phyloP scores from a whole-genome alignment of 2,329 filamentous ascomycete species.

The Paracamarosporium sp. region DNA sequence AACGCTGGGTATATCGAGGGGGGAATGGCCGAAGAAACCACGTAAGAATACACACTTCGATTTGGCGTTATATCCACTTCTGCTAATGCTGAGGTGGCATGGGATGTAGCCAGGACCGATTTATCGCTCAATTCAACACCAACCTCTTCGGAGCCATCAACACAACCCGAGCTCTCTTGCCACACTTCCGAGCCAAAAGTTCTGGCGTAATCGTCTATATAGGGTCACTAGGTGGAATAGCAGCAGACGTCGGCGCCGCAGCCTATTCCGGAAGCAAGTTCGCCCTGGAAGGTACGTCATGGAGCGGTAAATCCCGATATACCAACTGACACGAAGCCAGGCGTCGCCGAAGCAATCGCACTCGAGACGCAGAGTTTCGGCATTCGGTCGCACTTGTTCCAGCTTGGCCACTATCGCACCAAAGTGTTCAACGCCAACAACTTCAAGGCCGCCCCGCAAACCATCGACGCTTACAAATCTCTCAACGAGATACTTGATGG shows the following conservation, averaged over 20 bases:
- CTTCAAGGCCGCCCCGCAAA: not conserved
- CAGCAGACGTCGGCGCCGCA: slow-evolving; percentile 21
- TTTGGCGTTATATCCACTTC: not conserved
- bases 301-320: too few relatives aligned
- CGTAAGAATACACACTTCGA: not conserved
- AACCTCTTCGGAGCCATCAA: slow-evolving; percentile 26
- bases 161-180: slow-evolving; percentile 46
- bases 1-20: slow-evolving; percentile 26
- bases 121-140: slow-evolving; percentile 6
- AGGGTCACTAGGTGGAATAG: slow-evolving; percentile 3
- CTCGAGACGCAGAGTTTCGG: not conserved
- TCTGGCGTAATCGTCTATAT: slow-evolving; percentile 49
- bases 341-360: not conserved
- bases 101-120: not conserved
- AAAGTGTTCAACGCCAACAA: not conserved
- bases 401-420: not conserved
- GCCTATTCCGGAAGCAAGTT: slow-evolving; percentile 50
- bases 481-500: slow-evolving; percentile 16
- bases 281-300: slow-evolving; percentile 27
- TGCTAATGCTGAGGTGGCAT: too few relatives aligned
- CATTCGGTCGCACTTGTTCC: not conserved
- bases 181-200: slow-evolving; percentile 45
- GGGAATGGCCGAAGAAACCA: slow-evolving; percentile 22
- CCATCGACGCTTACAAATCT: slow-evolving; percentile 18
- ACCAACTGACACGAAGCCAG: too few relatives aligned